Conservation (phyloP, 1,284 basidiomycete species). For the Melampsora americana region DNA sequence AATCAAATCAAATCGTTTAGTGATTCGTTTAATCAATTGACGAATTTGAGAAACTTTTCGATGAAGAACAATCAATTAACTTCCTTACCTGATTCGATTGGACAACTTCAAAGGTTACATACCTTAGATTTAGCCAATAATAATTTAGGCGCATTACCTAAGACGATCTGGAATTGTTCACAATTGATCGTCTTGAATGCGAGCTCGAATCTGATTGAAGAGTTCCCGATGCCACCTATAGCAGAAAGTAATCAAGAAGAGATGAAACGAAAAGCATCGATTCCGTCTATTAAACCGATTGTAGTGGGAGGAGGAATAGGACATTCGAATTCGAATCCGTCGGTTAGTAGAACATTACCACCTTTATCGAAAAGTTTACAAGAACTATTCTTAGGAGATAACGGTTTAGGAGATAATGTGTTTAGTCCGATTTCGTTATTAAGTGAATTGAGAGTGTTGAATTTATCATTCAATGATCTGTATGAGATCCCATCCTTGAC, state of each 20-base stretch:
- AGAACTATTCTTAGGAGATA: slow-evolving; percentile 82
- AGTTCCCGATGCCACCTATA: slow-evolving; percentile 67
- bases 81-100: slow-evolving; percentile 72
- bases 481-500: slow-evolving; percentile 77
- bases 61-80: slow-evolving; percentile 87
- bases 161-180: slow-evolving; percentile 77
- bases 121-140: slow-evolving; percentile 86
- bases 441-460: slow-evolving; percentile 74
- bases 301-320: not conserved
- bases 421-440: slow-evolving; percentile 72
- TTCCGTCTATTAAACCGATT: not conserved
- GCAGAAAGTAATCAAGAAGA: slow-evolving; percentile 46
- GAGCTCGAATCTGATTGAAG: slow-evolving; percentile 79
- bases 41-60: slow-evolving; percentile 69
- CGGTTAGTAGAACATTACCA: slow-evolving; percentile 56
- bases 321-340: slow-evolving; percentile 44
- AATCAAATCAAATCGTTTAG: slow-evolving; percentile 84
- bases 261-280: slow-evolving; percentile 44
- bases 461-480: slow-evolving; percentile 93
- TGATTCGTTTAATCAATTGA: slow-evolving; percentile 71
- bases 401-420: slow-evolving; percentile 76
- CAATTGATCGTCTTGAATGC: slow-evolving; percentile 74
- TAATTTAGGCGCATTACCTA: slow-evolving; percentile 73
- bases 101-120: slow-evolving; percentile 71
- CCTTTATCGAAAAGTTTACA: slow-evolving; percentile 71